phyloP scores from a whole-genome alignment of 2,329 filamentous ascomycete genomes.

The Chaetomium olivaceum region DNA sequence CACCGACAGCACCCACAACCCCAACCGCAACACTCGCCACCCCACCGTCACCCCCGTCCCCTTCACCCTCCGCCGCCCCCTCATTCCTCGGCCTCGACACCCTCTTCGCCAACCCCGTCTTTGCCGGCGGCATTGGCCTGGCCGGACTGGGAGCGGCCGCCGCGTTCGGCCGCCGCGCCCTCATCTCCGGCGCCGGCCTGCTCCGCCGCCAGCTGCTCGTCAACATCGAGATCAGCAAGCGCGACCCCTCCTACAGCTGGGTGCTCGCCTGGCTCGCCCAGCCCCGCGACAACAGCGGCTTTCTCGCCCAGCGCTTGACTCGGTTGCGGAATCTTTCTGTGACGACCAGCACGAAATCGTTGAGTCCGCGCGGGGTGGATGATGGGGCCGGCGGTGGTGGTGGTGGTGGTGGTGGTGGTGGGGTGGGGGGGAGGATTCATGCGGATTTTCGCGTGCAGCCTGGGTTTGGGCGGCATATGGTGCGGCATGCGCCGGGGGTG shows the following conservation, averaged over 20 bases:
- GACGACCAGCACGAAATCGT: constrained; percentile 51
- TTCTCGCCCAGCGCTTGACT: constrained; percentile 58
- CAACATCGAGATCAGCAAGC: constrained; percentile 92
- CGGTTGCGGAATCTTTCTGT: constrained; percentile 62
- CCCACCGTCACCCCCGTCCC: constrained; percentile 2
- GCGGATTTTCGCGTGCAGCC: constrained; percentile 88
- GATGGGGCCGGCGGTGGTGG: constrained; percentile 39
- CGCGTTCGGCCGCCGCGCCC: constrained; percentile 75
- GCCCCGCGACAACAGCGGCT: constrained; percentile 67
- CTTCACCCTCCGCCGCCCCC: constrained; percentile 24
- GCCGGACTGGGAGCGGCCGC: constrained; percentile 82
- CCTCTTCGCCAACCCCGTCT: constrained; percentile 64
- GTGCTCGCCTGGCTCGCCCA: constrained; percentile 91
- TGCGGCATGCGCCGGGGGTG: constrained; percentile 76
- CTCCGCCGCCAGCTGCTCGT: constrained; percentile 85
- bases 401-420: constrained; percentile 50
- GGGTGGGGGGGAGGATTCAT: constrained; percentile 64
- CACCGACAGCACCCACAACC: constrained; percentile 10
- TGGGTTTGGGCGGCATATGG: constrained; percentile 83
- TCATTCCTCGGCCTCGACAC: constrained; percentile 52
- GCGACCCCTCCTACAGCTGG: constrained; percentile 92
- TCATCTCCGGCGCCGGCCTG: constrained; percentile 70
- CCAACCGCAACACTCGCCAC: neutral
- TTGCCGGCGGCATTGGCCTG: constrained; percentile 80
- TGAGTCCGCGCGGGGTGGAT: constrained; percentile 57